Evolutionary conservation across 768 basidiomycete genomes (phyloP).

Genomic region (Lyophyllum shimeji): DNA sequence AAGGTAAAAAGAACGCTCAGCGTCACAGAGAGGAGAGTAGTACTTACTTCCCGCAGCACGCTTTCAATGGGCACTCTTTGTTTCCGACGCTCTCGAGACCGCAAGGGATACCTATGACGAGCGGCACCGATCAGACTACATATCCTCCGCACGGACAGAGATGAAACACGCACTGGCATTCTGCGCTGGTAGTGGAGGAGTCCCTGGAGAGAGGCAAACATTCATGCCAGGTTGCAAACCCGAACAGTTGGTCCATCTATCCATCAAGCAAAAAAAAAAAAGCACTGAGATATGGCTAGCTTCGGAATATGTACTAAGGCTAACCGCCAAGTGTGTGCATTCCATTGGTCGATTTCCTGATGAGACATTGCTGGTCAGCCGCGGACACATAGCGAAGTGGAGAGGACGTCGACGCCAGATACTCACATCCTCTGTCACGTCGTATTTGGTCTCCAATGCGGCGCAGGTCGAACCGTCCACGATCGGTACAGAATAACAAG

Average conservation of each 20-base stretch:
- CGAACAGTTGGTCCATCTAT: not conserved
- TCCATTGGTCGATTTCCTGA: not conserved
- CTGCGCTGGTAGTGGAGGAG: not conserved
- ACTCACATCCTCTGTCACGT: no score
- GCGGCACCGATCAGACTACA: not conserved
- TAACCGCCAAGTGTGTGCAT: not conserved
- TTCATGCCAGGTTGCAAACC: not conserved
- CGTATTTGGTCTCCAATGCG: no score
- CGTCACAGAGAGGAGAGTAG: not conserved
- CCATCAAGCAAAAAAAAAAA: no score
- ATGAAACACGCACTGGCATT: not conserved
- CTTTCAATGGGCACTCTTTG: slow-evolving; percentile 12
- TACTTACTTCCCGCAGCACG: slow-evolving; percentile 14
- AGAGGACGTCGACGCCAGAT: not conserved
- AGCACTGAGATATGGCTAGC: no score
- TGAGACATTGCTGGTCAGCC: not conserved
- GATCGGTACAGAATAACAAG: not conserved
- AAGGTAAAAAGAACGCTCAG: no score
- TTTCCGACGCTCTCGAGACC: slow-evolving; percentile 15
- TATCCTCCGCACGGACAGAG: not conserved
- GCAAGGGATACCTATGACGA: slow-evolving; percentile 11
- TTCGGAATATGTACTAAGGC: no score
- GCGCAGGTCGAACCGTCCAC: not conserved
- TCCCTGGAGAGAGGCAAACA: not conserved
- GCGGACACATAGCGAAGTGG: no score